phyloP scores from a whole-genome alignment of 2,329 filamentous ascomycete species.

The Coniochaeta hoffmannii region DNA sequence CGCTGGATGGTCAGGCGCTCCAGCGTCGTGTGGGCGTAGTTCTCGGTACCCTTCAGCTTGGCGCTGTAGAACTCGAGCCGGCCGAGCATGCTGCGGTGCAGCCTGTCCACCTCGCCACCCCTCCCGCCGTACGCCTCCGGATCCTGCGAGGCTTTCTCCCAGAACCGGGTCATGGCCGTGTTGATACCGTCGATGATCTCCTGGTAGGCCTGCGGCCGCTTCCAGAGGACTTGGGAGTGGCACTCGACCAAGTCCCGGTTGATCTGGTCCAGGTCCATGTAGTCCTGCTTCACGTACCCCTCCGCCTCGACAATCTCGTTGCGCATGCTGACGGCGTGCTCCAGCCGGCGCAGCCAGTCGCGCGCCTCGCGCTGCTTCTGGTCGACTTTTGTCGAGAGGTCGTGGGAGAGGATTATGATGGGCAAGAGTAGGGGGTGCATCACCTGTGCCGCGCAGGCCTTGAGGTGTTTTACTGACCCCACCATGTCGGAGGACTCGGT shows the following conservation, averaged over 20 bases:
- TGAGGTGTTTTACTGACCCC: slow-evolving; percentile 40
- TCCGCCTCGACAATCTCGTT: slow-evolving; percentile 51
- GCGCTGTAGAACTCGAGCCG: slow-evolving; percentile 41
- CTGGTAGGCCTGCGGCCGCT: slow-evolving; percentile 53
- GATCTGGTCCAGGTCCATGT: slow-evolving; percentile 51
- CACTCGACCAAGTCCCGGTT: slow-evolving; percentile 58
- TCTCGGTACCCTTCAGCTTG: slow-evolving; percentile 3
- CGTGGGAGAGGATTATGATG: slow-evolving; percentile 50
- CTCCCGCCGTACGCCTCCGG: slow-evolving; percentile 13
- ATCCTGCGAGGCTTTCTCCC: slow-evolving; percentile 15
- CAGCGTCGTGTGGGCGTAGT: slow-evolving; percentile 45
- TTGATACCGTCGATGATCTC: slow-evolving; percentile 44
- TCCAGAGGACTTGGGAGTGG: slow-evolving; percentile 55
- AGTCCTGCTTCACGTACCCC: slow-evolving; percentile 42
- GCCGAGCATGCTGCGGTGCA: slow-evolving; percentile 45
- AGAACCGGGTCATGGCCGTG: slow-evolving; percentile 38
- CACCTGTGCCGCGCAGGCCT: slow-evolving; percentile 38
- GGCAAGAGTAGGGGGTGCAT: slow-evolving; percentile 54
- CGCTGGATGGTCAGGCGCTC: slow-evolving; percentile 54
- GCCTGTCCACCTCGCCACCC: slow-evolving; percentile 28
- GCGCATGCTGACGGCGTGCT: slow-evolving; percentile 54
- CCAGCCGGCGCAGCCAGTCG: slow-evolving; percentile 53
- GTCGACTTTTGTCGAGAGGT: slow-evolving; percentile 48
- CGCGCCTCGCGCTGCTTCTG: slow-evolving; percentile 55
- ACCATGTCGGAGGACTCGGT: slow-evolving; percentile 49